Evolutionary conservation across 306 rosid species (phyloP).

Genomic region (Gynostemma pentaphyllum): DNA sequence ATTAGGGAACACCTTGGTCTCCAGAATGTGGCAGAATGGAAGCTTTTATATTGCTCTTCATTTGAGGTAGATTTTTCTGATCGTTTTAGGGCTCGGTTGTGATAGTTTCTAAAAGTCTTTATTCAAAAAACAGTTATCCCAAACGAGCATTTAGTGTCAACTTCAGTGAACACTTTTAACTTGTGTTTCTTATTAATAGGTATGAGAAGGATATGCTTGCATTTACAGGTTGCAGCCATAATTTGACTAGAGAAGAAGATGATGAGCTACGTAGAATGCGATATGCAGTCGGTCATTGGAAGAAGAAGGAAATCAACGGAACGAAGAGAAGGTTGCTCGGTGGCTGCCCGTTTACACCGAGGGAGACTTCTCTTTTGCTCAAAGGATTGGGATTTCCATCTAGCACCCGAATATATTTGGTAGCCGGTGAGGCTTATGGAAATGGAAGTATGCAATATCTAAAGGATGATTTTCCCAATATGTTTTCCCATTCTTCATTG

Average conservation of each 20-base stretch:
- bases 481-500: slow-evolving; percentile 72
- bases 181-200: slow-evolving; percentile 35
- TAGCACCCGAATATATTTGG: slow-evolving; percentile 69
- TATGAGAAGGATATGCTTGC: slow-evolving; percentile 99
- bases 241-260: slow-evolving; percentile 70
- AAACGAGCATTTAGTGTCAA: too few species aligned
- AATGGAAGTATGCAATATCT: slow-evolving; percentile 81
- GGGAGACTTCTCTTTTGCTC: slow-evolving; percentile 88
- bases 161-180: too few species aligned
- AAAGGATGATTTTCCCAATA: slow-evolving; percentile 62
- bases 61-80: slow-evolving; percentile 52
- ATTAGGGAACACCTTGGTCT: slow-evolving; percentile 57
- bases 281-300: slow-evolving; percentile 91
- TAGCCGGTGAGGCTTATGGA: slow-evolving; percentile 94
- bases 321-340: slow-evolving; percentile 92
- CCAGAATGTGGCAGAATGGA: slow-evolving; percentile 71
- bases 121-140: too few species aligned
- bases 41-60: slow-evolving; percentile 81
- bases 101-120: too few species aligned
- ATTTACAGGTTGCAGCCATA: slow-evolving; percentile 94
- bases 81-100: too few species aligned
- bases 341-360: slow-evolving; percentile 88
- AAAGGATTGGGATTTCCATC: slow-evolving; percentile 77
- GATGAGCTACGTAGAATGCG: slow-evolving; percentile 77
- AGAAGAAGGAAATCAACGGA: slow-evolving; percentile 93